Conservation (phyloP, 1,284 basidiomycete species). For the Ceratobasidium sp. region DNA sequence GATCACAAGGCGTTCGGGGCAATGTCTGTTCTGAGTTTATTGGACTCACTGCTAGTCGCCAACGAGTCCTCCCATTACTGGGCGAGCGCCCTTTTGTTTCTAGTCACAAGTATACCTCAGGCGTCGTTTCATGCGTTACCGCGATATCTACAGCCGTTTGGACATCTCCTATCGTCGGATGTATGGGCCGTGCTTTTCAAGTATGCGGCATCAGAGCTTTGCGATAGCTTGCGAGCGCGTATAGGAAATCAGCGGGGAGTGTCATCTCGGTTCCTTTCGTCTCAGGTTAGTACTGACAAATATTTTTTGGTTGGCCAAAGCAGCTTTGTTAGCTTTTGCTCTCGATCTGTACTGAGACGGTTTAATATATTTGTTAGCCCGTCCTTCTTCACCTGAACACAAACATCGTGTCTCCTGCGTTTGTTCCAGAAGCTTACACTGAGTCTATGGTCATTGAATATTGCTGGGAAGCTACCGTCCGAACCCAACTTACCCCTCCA, state of each 20-base stretch:
- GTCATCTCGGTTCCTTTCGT: constrained; percentile 57
- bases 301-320: constrained; percentile 47
- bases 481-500: neutral
- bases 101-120: constrained; percentile 21
- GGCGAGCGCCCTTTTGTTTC: constrained; percentile 7
- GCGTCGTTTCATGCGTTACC: constrained; percentile 11
- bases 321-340: constrained; percentile 47
- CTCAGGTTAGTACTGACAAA: constrained; percentile 61
- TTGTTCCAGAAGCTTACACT: constrained; percentile 24
- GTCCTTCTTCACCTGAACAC: constrained; percentile 44
- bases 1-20: constrained; percentile 25
- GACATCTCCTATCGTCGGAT: neutral
- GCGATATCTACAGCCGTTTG: constrained; percentile 15
- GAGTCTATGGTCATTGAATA: constrained; percentile 24
- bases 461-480: constrained; percentile 18
- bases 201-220: neutral
- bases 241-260: constrained; percentile 52
- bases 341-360: constrained; percentile 43
- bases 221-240: constrained; percentile 22
- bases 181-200: neutral
- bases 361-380: constrained; percentile 47
- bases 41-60: neutral
- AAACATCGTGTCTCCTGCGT: constrained; percentile 38
- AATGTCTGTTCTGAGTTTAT: constrained; percentile 1
- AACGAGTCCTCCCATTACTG: neutral